A percentile compares a stretch with the other conserved stretches of the same genome.
These are phyloP conservation scores for Kluyveromyces sp. DNA, from an alignment of 1,139 yeast species.

Conservation along the genomic window DNA sequence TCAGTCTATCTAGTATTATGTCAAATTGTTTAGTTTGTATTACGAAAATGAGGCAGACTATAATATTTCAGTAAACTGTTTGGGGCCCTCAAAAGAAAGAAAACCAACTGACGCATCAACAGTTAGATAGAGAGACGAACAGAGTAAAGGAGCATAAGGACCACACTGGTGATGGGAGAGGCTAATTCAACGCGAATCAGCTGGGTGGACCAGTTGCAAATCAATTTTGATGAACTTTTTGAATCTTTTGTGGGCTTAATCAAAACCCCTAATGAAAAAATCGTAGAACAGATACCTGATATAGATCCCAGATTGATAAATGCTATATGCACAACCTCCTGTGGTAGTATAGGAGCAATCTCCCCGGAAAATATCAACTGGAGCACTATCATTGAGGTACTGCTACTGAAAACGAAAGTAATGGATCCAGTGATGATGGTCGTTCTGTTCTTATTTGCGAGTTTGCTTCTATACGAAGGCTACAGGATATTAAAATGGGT, in stretches of 20 bases:
- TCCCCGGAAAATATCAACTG: background rate
- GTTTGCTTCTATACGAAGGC: too few relatives aligned
- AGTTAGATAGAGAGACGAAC: background rate
- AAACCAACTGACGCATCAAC: background rate
- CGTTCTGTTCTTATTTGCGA: too few relatives aligned
- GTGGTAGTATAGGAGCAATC: background rate
- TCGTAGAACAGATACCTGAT: background rate
- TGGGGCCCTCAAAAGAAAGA: background rate
- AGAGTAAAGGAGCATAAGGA: too few relatives aligned
- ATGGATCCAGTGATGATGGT: too few relatives aligned
- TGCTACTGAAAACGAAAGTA: background rate
- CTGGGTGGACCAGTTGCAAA: background rate
- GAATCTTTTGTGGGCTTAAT: background rate
- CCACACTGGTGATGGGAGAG: background rate
- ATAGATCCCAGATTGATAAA: background rate
- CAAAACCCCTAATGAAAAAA: background rate
- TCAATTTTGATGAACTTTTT: background rate
- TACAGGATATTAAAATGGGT: too few relatives aligned
- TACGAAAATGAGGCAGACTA: too few relatives aligned
- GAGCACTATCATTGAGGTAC: background rate
- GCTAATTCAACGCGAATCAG: background rate
- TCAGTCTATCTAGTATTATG: too few relatives aligned
- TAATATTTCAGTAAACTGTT: too few relatives aligned
- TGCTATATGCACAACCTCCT: background rate
- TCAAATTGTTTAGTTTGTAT: too few relatives aligned